A percentile compares a stretch with the other conserved stretches of the same genome.
Evolutionary conservation across 1,139 yeast species (phyloP).

Genomic region (Blastobotrys capitulatus): DNA sequence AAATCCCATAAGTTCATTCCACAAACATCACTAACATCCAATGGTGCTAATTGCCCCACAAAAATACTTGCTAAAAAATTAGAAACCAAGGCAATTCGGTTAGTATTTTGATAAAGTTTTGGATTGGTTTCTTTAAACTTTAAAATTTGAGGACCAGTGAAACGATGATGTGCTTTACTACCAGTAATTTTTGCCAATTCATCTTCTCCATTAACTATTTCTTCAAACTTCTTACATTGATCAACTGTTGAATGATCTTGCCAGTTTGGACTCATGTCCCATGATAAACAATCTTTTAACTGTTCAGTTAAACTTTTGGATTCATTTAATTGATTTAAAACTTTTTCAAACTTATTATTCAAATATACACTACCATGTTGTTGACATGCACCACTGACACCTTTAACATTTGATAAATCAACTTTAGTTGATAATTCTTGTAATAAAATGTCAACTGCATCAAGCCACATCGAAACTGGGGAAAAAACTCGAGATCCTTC

Average conservation of each 20-base stretch:
- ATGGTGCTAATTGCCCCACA: conserved; percentile 54
- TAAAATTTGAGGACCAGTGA: conserved; percentile 85
- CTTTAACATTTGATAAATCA: conserved; percentile 56
- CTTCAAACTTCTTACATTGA: conserved; percentile 62
- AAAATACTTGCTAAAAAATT: conserved; percentile 71
- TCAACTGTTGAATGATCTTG: conserved; percentile 83
- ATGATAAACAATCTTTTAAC: conserved; percentile 46
- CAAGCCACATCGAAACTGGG: conserved; percentile 90
- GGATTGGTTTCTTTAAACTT: conserved; percentile 57
- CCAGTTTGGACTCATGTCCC: conserved; percentile 80
- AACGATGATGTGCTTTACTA: conserved; percentile 82
- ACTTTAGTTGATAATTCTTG: conserved; percentile 48
- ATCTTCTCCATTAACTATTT: conserved; percentile 57
- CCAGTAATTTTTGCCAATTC: conserved; percentile 68
- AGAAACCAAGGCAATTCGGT: conserved; percentile 67
- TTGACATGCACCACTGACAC: conserved; percentile 83
- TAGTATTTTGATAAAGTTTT: conserved; percentile 50
- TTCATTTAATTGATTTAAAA: conserved; percentile 31
- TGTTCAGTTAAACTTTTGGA: conserved; percentile 17
- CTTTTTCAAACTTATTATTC: conserved; percentile 45
- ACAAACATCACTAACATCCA: conserved; percentile 85
- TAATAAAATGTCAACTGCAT: conserved; percentile 66
- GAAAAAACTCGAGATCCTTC: conserved; percentile 45
- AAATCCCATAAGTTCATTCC: conserved; percentile 87
- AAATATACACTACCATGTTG: conserved; percentile 91